Evolutionary conservation across 768 basidiomycete species (phyloP), one percentile per base, ranked within the genome.

Genomic region (Tulasnella sp.): DNA sequence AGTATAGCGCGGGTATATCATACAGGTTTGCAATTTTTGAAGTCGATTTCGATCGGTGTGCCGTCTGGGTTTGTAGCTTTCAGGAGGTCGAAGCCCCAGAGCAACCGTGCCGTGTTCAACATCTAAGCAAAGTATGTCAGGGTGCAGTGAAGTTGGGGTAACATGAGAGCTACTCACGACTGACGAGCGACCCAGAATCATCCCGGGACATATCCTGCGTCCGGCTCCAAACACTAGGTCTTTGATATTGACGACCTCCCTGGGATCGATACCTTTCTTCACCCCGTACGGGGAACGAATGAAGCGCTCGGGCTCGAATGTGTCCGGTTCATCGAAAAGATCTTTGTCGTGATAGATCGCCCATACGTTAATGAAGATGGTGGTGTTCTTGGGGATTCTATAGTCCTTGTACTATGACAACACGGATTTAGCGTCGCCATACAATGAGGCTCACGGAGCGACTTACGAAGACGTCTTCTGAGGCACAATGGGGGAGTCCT

Each of bases 271-370:
- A 9, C 25, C 52, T 15, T 39, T 39, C 39, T 54, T 54, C 15
- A 40, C 39, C 23, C 52, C 52, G 14, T 36, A 49, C 32, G 46
- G 58, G 4, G 64, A 61, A 12, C 67, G 65, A 11, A 78, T 67
- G 63, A 71, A 70, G 2, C 78, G 71, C 32, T 73, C 70, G 0
- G 79, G 79, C n/a, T 72, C 69, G 64, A 80, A 80, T 1, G 39
- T 60, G 43, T 73, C 70, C 1, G 79, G 77, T 29, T 75, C 70
- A 0, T 77, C 75, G 61, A 77, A 80, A 1, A 65, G 66, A 5
- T 70, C 65, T 2, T 72, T 72, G 63, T 83, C 75, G 43, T 76
- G 75, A 5, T 36, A 34, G 12, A 58, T 64, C n/a, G 34, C 75
- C 59, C 54, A 57, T 32, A 58, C 39, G 49, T 61, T 61, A 41